Base-by-base conservation (phyloP, 73 alveolate species). In the Uronychia binucleata region DNA sequence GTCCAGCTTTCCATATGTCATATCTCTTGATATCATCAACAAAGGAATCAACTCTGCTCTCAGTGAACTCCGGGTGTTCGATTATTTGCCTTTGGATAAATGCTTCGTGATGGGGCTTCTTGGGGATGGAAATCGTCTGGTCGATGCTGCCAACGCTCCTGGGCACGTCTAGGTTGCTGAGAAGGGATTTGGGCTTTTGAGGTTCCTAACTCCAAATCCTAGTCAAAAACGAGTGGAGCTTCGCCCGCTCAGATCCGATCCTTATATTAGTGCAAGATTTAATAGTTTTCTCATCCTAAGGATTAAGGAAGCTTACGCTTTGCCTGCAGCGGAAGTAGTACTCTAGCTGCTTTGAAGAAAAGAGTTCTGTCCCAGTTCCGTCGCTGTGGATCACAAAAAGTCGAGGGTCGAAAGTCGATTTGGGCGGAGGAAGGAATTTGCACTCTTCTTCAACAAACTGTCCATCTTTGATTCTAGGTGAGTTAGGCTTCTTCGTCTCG, bases 351-450 rank as follows among this genome's bases (percentile, higher is more conserved):
- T 84, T 82, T 19, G 84, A 76, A 84, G 86, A 90, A 33, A 80
- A 90, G 79, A 85, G 87, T 81, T 94, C 98, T 0, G 46, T 33
- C 0, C 95, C 98, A 29, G 95, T 58, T 78, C 88, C 92, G 75
- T 94, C 97, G 78, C 91, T 91, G 28, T 88, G 84, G 34, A 94
- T 88, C 31, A 83, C 34, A 86, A 94, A 86, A 33, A 92, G 82
- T 75, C 98, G 83, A 11, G 96, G 97, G 28, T 92, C 92, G 74
- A 92, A 91, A 76, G 93, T 88, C 11, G 95, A 59, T 57, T 93
- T 92, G 0, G 98, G 98, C 57, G 95, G 96, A 57, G 96, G 97
- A 28, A 94, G 88, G 80, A 94, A 93, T 85, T 92, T 94, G 35
- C 94, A 89, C 67, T 92, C 98, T 76, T 92, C 96, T 81, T 94